Evolutionary conservation across 73 alveolate genomes (phyloP), one percentile per base, ranked within the genome.

Genomic region (Breviolum minutum): DNA sequence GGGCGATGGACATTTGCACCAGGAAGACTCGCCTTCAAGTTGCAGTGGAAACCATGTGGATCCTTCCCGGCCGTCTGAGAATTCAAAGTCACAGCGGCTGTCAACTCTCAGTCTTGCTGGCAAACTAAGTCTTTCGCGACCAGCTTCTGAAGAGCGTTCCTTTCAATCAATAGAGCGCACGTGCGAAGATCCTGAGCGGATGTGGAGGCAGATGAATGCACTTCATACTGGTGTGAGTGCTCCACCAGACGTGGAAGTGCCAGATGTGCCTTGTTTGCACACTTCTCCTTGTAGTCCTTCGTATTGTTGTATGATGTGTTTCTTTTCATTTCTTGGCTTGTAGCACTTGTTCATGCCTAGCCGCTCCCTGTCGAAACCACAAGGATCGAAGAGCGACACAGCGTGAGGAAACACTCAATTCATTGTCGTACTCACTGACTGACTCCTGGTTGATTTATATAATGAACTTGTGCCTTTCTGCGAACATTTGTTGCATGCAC

Each of bases 371-470:
- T 73, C 40, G 27, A 5, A 3, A 14, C 71, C 48, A 26, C 74
- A 24, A 90, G 96, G 96, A 90, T 16, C 16, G 81, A 13, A 27
- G 87, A 17, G 71, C 63, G 9, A 74, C 88, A 9, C 73, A n/a
- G 22, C 96, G 96, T 10, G 87, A 73, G 17, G 96, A 90, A 40
- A 90, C 96, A 11, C 63, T 90, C 71, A 87, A 87, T 73, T 90
- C 96, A 17, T 70, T 90, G 87, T 71, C 96, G 27, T 90, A 70
- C 77, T 90, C 96, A 20, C 87, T 90, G 32, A 90, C 96, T 62
- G 94, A 27, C 30, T 7, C 94, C 29, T 8, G 64, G 14, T 61
- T 86, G 61, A 24, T 8, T 27, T 24, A n/a, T 85, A 29, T n/a
- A 24, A 32, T 73, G 83, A 73, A 73, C 77, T 73, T 24, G 7